phyloP scores from a whole-genome alignment of 768 basidiomycete genomes.

The Infundibulicybe gibba region DNA sequence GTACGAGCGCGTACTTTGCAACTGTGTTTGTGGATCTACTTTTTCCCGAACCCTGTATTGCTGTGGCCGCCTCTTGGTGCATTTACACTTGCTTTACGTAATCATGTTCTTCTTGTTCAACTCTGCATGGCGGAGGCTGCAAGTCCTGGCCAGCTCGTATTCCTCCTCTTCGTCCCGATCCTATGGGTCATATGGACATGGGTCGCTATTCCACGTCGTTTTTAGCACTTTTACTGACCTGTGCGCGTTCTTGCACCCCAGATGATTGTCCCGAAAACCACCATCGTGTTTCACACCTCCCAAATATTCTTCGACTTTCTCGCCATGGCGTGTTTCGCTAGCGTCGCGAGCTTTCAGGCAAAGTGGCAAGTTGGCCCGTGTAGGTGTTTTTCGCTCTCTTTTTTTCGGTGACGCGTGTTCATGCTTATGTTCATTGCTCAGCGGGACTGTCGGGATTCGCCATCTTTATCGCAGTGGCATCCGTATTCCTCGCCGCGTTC shows the following conservation, averaged over 20 bases:
- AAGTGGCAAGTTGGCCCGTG: slow-evolving; percentile 84
- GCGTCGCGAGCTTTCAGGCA: slow-evolving; percentile 85
- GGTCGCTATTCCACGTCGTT: slow-evolving; percentile 36
- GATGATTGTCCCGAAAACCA: slow-evolving; percentile 88
- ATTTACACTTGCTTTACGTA: slow-evolving; percentile 34
- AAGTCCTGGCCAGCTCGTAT: slow-evolving; percentile 43
- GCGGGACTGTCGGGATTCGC: slow-evolving; percentile 88
- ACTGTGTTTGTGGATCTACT: slow-evolving; percentile 2
- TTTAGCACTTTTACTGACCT: slow-evolving; percentile 8
- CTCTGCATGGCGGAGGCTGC: slow-evolving; percentile 34
- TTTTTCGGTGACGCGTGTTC: too few relatives aligned
- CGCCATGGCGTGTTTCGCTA: slow-evolving; percentile 87
- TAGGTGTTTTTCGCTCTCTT: slow-evolving; percentile 34
- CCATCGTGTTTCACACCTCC: slow-evolving; percentile 69
- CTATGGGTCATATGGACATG: slow-evolving; percentile 67
- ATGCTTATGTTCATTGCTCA: slow-evolving; percentile 22
- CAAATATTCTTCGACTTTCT: slow-evolving; percentile 94
- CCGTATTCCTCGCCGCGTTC: slow-evolving; percentile 71
- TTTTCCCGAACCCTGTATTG: slow-evolving; percentile 2
- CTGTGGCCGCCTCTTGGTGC: slow-evolving; percentile 3
- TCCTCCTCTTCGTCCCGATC: slow-evolving; percentile 64
- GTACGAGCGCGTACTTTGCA: too few relatives aligned
- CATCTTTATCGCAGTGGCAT: slow-evolving; percentile 70
- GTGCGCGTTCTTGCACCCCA: slow-evolving; percentile 22
- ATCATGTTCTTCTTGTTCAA: slow-evolving; percentile 37